Evolutionary conservation across 768 basidiomycete species (phyloP), one percentile per base, ranked within the genome.

Genomic region (Tulasnella calospora): DNA sequence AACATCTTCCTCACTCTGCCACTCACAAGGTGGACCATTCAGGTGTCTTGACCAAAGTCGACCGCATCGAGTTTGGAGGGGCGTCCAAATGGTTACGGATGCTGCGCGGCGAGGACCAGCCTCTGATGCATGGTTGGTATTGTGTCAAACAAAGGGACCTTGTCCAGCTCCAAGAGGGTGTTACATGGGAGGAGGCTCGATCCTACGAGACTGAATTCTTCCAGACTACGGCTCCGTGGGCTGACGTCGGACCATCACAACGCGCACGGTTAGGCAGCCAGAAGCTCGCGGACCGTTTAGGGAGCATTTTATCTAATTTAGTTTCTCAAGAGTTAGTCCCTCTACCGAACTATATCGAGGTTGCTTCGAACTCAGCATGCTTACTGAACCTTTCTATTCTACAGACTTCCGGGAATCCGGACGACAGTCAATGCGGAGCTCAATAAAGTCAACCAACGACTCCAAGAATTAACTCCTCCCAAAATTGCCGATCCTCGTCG

Each of bases 11-110:
- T 12, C 3, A 13, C 8, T 19, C 21, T 71, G n/a, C 46, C 27
- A n/a, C 27, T 41, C 35, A 41, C 33, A 40, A 40, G 30, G 13
- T 13, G 3, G n/a, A 88, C 17, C 4, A 30, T 17, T 47, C 78
- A 92, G 92, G 92, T 71, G 91, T 92, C 27, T 86, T 92, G 35
- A 94, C 92, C 0, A 93, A 94, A 80, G 91, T 91, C 0, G 92
- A 92, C 80, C 88, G 90, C 12, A 92, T 90, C 78, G 88, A 88
- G 0, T 72, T 82, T 0, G 90, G 89, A 0, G 89, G 90, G 40
- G 89, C 90, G 75, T 83, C 83, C 0, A 83, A 81, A 2, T 93
- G 92, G 92, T 78, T 92, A 15, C 21, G 41, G 4, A 67, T 82
- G 15, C 76, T 82, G 17, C 35, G 74, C 5, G 80, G 80, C 71